phyloP scores from a whole-genome alignment of 805 yeast species.

The Wickerhamomyces sydowiorum region DNA sequence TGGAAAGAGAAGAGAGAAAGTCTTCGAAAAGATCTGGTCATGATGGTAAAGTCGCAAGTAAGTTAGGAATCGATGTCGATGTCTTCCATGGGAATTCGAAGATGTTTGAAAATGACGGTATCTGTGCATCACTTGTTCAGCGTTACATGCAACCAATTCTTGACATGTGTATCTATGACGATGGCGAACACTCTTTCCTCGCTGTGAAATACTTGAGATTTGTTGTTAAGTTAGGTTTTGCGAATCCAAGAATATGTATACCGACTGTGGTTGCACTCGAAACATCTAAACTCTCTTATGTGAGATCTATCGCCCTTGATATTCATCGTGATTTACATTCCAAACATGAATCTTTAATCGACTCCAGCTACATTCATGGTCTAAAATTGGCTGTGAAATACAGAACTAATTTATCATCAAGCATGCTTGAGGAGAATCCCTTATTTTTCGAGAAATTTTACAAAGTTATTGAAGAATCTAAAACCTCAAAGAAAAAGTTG shows the following conservation, averaged over 20 bases:
- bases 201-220: conserved; percentile 52
- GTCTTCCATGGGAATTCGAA: conserved; percentile 51
- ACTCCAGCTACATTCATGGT: conserved; percentile 59
- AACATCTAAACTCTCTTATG: conserved; percentile 38
- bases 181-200: conserved; percentile 38
- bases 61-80: conserved; percentile 31
- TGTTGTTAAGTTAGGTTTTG: conserved; percentile 60
- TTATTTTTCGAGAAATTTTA: conserved; percentile 36
- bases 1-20: conserved; percentile 49
- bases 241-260: conserved; percentile 66
- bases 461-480: conserved; percentile 34
- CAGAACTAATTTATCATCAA: conserved; percentile 22
- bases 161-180: conserved; percentile 40
- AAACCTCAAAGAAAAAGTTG: conserved; percentile 37
- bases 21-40: conserved; percentile 35
- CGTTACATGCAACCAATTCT: conserved; percentile 48
- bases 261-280: conserved; percentile 69
- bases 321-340: conserved; percentile 53
- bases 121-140: conserved; percentile 68
- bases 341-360: conserved; percentile 68
- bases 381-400: conserved; percentile 47
- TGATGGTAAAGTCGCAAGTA: conserved; percentile 28
- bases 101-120: conserved; percentile 54
- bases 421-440: conserved; percentile 23
- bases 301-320: conserved; percentile 42